These are phyloP conservation scores for Patellaria atrata DNA, from an alignment of 495 filamentous ascomycete genomes.

Conservation along the genomic window DNA sequence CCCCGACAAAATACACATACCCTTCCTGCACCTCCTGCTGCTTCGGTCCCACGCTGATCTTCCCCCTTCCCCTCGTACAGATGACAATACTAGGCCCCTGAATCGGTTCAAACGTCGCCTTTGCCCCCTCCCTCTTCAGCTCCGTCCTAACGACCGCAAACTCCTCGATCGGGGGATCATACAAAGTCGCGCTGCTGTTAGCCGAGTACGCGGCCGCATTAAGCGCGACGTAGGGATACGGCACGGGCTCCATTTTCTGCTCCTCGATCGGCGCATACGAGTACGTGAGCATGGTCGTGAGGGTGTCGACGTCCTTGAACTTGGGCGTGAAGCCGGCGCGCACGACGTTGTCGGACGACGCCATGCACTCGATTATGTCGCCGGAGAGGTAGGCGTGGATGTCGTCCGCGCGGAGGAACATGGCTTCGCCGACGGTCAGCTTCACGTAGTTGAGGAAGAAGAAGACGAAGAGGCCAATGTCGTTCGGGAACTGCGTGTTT, in stretches of 20 bases:
- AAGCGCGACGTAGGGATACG: slow-evolving; percentile 70
- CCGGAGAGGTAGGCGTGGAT: slow-evolving; percentile 94
- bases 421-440: slow-evolving; percentile 74
- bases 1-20: slow-evolving; percentile 85
- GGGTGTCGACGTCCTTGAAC: slow-evolving; percentile 86
- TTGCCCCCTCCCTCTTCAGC: slow-evolving; percentile 53
- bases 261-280: slow-evolving; percentile 81
- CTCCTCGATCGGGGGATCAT: slow-evolving; percentile 94
- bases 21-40: slow-evolving; percentile 60
- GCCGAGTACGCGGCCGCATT: slow-evolving; percentile 67
- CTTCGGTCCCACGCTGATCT: slow-evolving; percentile 66
- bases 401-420: slow-evolving; percentile 91
- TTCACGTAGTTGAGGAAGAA: slow-evolving; percentile 76
- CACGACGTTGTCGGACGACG: slow-evolving; percentile 91
- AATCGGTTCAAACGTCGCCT: slow-evolving; percentile 75
- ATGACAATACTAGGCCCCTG: slow-evolving; percentile 85
- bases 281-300: slow-evolving; percentile 91
- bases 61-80: slow-evolving; percentile 68
- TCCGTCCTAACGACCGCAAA: slow-evolving; percentile 80
- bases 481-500: slow-evolving; percentile 60
- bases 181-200: slow-evolving; percentile 52
- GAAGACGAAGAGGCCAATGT: slow-evolving; percentile 63
- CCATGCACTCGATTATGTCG: slow-evolving; percentile 99
- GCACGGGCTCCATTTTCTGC: slow-evolving; percentile 76
- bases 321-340: slow-evolving; percentile 96